Percentiles rank a stretch among this genome's conserved stretches.
Evolutionary conservation across 306 rosid species (phyloP).

Genomic region (Acacia confusa): DNA sequence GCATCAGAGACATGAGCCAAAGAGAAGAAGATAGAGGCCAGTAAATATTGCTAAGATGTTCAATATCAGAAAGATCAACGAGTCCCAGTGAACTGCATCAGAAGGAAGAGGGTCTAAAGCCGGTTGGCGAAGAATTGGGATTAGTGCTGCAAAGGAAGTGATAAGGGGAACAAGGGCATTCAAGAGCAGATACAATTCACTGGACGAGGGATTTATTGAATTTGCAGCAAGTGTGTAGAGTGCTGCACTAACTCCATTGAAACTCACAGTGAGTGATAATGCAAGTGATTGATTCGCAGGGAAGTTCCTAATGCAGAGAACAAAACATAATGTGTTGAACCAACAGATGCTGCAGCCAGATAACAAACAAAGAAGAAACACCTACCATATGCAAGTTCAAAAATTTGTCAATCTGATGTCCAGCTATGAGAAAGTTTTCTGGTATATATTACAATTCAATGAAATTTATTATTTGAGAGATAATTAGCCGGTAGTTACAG

Average conservation of each 20-base stretch:
- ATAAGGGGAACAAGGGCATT: constrained; percentile 78
- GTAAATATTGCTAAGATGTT: constrained; percentile 76
- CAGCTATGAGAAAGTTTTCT: constrained; percentile 1
- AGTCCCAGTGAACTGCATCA: constrained; percentile 61
- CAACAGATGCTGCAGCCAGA: constrained; percentile 97
- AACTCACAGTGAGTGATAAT: constrained; percentile 86
- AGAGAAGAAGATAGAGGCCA: constrained; percentile 79
- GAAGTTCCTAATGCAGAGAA: constrained; percentile 86
- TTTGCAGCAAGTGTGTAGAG: constrained; percentile 80
- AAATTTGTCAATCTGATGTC: constrained; percentile 22
- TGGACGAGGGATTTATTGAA: constrained; percentile 68
- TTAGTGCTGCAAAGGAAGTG: constrained; percentile 59
- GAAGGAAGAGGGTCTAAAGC: constrained; percentile 63
- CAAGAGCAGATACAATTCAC: constrained; percentile 56
- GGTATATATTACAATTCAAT: background rate
- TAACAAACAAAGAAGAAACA: constrained; percentile 69
- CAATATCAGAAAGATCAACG: constrained; percentile 64
- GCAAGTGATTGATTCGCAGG: constrained; percentile 82
- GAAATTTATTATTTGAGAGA: background rate
- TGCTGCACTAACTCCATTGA: constrained; percentile 97
- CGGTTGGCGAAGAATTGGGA: constrained; percentile 85
- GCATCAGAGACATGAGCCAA: constrained; percentile 50
- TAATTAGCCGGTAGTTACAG: background rate
- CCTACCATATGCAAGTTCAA: constrained; percentile 46
- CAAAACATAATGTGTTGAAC: constrained; percentile 97